Percentiles rank a stretch among this genome's conserved stretches.
Evolutionary conservation across 108 stramenopile species (phyloP).

Genomic region (Seminavis robusta): DNA sequence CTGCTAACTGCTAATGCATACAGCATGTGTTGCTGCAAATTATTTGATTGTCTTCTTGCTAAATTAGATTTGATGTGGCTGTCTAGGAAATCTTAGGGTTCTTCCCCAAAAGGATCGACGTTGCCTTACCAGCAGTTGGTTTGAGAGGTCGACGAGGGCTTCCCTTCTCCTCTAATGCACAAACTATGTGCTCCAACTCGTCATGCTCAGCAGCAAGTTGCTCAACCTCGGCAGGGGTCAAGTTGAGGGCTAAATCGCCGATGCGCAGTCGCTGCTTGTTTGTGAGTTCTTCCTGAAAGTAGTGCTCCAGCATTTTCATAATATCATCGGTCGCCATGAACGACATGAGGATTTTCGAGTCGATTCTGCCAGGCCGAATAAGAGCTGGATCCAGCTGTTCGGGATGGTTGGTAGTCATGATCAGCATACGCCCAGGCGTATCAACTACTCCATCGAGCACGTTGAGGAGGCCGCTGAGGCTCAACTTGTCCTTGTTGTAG

Average conservation of each 20-base stretch:
- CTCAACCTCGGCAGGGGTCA: conserved; percentile 53
- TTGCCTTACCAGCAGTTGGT: too few relatives aligned
- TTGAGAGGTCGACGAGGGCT: too few relatives aligned
- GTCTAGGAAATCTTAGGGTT: too few relatives aligned
- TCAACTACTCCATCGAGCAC: conserved; percentile 85
- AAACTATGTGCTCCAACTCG: conserved; percentile 36
- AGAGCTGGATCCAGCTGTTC: conserved; percentile 79
- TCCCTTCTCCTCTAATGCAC: conserved; percentile 28
- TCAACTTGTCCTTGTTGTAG: conserved; percentile 39
- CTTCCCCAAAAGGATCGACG: too few relatives aligned
- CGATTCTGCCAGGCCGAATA: conserved; percentile 70
- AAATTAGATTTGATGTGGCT: too few relatives aligned
- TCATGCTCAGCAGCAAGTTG: conserved; percentile 45
- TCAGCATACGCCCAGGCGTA: conserved; percentile 69
- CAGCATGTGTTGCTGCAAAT: too few relatives aligned
- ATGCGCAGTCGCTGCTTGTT: too few relatives aligned
- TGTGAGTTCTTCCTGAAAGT: conserved; percentile 40
- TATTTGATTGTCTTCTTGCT: too few relatives aligned
- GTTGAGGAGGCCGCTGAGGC: conserved; percentile 64
- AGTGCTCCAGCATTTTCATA: conserved; percentile 55
- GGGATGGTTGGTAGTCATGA: conserved; percentile 83
- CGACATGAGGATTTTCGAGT: conserved; percentile 52
- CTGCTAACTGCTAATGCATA: too few relatives aligned
- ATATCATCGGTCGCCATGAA: conserved; percentile 44
- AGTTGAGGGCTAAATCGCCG: too few relatives aligned